phyloP scores from a whole-genome alignment of 371 early-diverging fungal genomes.

The Coemansia sp. region DNA sequence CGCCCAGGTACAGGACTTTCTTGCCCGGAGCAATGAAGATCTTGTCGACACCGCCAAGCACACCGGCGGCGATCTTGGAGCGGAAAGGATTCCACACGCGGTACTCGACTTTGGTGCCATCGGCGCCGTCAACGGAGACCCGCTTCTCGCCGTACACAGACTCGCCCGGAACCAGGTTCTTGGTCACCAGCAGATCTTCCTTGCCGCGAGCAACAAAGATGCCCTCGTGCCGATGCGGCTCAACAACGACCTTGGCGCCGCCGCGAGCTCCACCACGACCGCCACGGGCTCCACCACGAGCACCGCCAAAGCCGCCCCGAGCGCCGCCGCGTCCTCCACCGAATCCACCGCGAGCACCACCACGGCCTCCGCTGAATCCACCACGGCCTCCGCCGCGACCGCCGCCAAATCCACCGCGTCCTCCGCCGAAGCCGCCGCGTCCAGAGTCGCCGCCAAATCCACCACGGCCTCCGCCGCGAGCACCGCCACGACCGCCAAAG shows the following conservation, averaged over 20 bases:
- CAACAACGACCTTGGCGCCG: constrained; percentile 91
- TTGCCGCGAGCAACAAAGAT: constrained; percentile 98
- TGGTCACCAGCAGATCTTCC: constrained; percentile 99
- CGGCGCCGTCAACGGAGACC: constrained; percentile 90
- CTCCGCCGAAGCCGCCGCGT: constrained; percentile 51
- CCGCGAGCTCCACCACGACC: constrained; percentile 76
- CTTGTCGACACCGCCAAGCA: constrained; percentile 98
- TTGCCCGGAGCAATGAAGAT: constrained; percentile 96
- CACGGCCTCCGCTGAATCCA: constrained; percentile 49
- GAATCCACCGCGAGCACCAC: constrained; percentile 51
- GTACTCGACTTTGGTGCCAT: constrained; percentile 98
- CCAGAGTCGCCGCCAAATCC: constrained; percentile 49
- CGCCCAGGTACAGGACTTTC: constrained; percentile 99
- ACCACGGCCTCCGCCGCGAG: constrained; percentile 53
- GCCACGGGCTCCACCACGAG: constrained; percentile 56
- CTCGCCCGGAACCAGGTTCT: constrained; percentile 98
- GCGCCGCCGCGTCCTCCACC: constrained; percentile 54
- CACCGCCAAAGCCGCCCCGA: constrained; percentile 55
- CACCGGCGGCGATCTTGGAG: constrained; percentile 99
- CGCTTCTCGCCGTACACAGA: constrained; percentile 99
- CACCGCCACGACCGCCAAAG: constrained; percentile 55
- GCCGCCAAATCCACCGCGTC: constrained; percentile 58
- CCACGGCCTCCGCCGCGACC: constrained; percentile 54
- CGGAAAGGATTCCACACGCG: constrained; percentile 99
- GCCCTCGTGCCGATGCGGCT: constrained; percentile 97